Conservation (phyloP, 768 basidiomycete genomes). For the Lactarius hatsudake region DNA sequence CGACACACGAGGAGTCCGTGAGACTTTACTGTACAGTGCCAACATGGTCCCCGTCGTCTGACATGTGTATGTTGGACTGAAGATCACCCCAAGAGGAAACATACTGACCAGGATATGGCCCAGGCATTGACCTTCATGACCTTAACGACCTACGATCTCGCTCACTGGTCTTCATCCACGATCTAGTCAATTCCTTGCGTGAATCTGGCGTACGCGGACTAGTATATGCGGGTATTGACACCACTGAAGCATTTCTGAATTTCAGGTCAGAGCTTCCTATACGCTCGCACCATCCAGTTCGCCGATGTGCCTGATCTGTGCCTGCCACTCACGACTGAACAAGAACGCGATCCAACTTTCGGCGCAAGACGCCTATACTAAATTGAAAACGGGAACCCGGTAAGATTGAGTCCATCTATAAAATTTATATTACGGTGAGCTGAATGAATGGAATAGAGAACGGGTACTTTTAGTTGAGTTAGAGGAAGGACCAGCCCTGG, state of each 20-base stretch:
- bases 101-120: constrained; percentile 1
- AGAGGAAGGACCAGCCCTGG: constrained; percentile 50
- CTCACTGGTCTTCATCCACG: constrained; percentile 61
- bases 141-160: constrained; percentile 62
- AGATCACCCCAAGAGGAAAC: neutral
- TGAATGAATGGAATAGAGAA: constrained; percentile 36
- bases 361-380: constrained; percentile 47
- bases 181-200: constrained; percentile 56
- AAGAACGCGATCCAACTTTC: constrained; percentile 42
- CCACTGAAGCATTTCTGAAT: constrained; percentile 17
- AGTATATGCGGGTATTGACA: neutral
- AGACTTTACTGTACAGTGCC: constrained; percentile 65
- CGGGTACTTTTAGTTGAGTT: constrained; percentile 52
- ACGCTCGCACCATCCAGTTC: constrained; percentile 59
- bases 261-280: constrained; percentile 61
- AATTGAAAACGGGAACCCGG: constrained; percentile 43
- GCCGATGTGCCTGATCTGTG: constrained; percentile 57
- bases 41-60: constrained; percentile 58
- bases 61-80: constrained; percentile 48
- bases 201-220: constrained; percentile 53
- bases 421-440: neutral
- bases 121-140: constrained; percentile 67
- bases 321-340: constrained; percentile 44
- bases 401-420: constrained; percentile 30
- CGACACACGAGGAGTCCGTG: constrained; percentile 43